phyloP scores from a whole-genome alignment of 768 basidiomycete species.

The Punctularia strigosozonata region DNA sequence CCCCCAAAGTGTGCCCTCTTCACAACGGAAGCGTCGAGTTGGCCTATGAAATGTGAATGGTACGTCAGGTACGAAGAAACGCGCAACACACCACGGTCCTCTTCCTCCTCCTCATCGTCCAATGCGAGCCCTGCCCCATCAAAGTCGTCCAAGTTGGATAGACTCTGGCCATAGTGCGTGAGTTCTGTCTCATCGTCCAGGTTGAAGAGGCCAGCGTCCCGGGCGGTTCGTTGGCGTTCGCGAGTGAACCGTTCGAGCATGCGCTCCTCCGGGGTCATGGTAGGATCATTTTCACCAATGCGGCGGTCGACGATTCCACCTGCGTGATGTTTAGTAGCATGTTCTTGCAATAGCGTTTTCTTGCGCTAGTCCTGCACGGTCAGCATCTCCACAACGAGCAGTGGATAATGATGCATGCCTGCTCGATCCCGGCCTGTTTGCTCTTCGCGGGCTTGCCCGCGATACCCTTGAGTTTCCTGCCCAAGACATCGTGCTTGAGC shows the following conservation, averaged over 20 bases:
- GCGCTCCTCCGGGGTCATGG: conserved; percentile 89
- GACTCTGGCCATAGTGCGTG: conserved; percentile 83
- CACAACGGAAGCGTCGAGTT: conserved; percentile 58
- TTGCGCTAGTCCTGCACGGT: conserved; percentile 45
- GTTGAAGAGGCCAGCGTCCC: conserved; percentile 75
- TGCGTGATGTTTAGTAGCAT: conserved; percentile 64
- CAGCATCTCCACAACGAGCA: not conserved
- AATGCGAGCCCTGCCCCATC: conserved; percentile 54
- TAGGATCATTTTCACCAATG: conserved; percentile 91
- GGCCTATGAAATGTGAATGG: conserved; percentile 27
- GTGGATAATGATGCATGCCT: conserved; percentile 35
- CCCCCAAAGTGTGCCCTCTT: conserved; percentile 75
- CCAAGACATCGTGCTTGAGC: conserved; percentile 88
- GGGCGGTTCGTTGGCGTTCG: conserved; percentile 73
- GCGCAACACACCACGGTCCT: conserved; percentile 21
- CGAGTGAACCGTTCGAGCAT: conserved; percentile 94
- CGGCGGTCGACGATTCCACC: conserved; percentile 90
- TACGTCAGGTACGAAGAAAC: not conserved
- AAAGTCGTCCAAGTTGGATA: conserved; percentile 79
- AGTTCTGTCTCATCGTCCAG: conserved; percentile 78
- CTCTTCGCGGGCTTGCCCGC: conserved; percentile 77
- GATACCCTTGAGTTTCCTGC: conserved; percentile 74
- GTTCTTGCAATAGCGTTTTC: conserved; percentile 82
- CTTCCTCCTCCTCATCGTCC: conserved; percentile 45
- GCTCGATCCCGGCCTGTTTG: conserved; percentile 84